A percentile compares a stretch with the other conserved stretches of the same genome.
Conservation (phyloP, 495 filamentous ascomycete genomes). For the Penicillium canariense region DNA sequence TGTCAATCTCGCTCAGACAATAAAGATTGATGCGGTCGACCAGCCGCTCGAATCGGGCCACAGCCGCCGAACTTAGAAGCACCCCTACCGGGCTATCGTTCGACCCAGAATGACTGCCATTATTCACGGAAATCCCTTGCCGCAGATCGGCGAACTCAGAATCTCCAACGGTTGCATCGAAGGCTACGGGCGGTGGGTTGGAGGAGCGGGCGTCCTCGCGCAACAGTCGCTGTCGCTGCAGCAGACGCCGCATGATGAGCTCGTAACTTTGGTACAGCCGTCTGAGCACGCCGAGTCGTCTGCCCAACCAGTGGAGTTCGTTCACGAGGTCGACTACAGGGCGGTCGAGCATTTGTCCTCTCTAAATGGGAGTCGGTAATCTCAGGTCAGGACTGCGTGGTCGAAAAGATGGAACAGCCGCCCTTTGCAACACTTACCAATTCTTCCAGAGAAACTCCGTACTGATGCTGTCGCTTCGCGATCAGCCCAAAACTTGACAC, state of each 20-base stretch:
- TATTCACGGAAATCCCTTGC: constrained; percentile 28
- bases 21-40: constrained; percentile 74
- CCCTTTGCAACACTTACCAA: constrained; percentile 45
- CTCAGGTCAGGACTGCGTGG: neutral
- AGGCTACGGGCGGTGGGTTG: constrained; percentile 19
- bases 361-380: constrained; percentile 30
- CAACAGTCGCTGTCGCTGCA: constrained; percentile 52
- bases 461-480: constrained; percentile 58
- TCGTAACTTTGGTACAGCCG: constrained; percentile 78
- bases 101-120: constrained; percentile 17
- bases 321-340: constrained; percentile 63
- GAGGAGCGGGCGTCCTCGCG: constrained; percentile 33
- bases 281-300: constrained; percentile 64
- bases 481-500: constrained; percentile 65
- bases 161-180: constrained; percentile 30
- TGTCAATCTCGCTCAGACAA: constrained; percentile 76
- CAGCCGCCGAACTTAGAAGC: constrained; percentile 59
- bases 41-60: constrained; percentile 72
- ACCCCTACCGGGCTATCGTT: constrained; percentile 50
- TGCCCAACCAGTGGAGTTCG: constrained; percentile 69
- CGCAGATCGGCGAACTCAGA: constrained; percentile 29
- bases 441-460: constrained; percentile 53
- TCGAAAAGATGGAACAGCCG: neutral
- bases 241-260: constrained; percentile 69
- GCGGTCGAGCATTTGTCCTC: constrained; percentile 56